These are phyloP conservation scores for Neocatenulostroma microsporum DNA, from an alignment of 2,329 filamentous ascomycete genomes.

Conservation along the genomic window DNA sequence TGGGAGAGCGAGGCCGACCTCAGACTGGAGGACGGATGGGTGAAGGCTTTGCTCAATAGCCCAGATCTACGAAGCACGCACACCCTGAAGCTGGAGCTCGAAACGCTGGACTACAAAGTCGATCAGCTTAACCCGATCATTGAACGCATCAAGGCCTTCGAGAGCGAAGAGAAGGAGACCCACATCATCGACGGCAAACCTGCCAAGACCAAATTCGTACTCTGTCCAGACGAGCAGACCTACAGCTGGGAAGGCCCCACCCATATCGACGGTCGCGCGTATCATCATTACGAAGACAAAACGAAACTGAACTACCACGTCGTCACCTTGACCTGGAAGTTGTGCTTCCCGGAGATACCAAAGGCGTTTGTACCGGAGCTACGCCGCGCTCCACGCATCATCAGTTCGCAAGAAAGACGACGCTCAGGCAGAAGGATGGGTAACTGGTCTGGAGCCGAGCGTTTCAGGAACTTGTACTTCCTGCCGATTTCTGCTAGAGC, in stretches of 20 bases:
- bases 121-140: slow-evolving; percentile 41
- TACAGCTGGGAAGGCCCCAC: slow-evolving; percentile 42
- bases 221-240: slow-evolving; percentile 15
- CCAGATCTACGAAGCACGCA: slow-evolving; percentile 25
- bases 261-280: slow-evolving; percentile 33
- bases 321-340: slow-evolving; percentile 32
- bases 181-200: slow-evolving; percentile 12
- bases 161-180: slow-evolving; percentile 32
- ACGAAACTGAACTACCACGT: slow-evolving; percentile 40
- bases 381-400: slow-evolving; percentile 5
- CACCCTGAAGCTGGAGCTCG: slow-evolving; percentile 30
- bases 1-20: slow-evolving; percentile 28
- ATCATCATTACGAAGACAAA: slow-evolving; percentile 38
- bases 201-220: slow-evolving; percentile 15
- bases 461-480: no score
- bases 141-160: slow-evolving; percentile 24
- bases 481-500: no score
- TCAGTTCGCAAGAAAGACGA: no score
- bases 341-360: slow-evolving; percentile 10
- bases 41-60: slow-evolving; percentile 15
- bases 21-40: slow-evolving; percentile 20
- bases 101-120: slow-evolving; percentile 42
- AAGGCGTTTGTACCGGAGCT: slow-evolving; percentile 7
- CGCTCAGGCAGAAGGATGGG: no score
- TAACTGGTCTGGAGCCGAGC: no score